A percentile compares a stretch with the other conserved stretches of the same genome.
Evolutionary conservation across 2,329 filamentous ascomycete species (phyloP).

Genomic region (Cladosporium sp.): DNA sequence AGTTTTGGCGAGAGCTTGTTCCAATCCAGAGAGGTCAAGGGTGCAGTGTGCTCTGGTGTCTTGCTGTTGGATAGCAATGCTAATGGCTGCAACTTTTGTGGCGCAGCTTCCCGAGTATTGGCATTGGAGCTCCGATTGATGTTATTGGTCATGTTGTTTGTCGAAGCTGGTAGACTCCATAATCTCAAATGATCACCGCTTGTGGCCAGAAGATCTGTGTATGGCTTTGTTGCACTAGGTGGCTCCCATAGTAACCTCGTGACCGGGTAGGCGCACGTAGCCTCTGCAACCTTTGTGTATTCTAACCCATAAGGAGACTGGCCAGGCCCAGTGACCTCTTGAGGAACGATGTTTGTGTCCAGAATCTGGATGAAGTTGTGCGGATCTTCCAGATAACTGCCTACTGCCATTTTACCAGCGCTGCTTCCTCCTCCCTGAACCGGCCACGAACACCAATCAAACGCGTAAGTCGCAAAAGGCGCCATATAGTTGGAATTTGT

Average conservation of each 20-base stretch:
- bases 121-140: constrained; percentile 63
- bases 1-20: constrained; percentile 94
- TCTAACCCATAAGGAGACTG: constrained; percentile 74
- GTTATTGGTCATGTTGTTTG: constrained; percentile 61
- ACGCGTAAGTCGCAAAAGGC: constrained; percentile 92
- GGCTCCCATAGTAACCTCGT: constrained; percentile 95
- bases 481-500: constrained; percentile 88
- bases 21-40: constrained; percentile 95
- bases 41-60: constrained; percentile 95
- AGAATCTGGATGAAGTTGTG: constrained; percentile 99
- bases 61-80: constrained; percentile 96
- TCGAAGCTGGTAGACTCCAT: constrained; percentile 72
- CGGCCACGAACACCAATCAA: constrained; percentile 99
- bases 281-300: constrained; percentile 90
- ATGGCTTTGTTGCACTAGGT: constrained; percentile 89
- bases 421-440: constrained; percentile 65
- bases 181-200: constrained; percentile 90
- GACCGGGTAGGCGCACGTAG: constrained; percentile 95
- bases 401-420: constrained; percentile 88
- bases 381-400: constrained; percentile 94
- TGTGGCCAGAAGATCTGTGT: constrained; percentile 89
- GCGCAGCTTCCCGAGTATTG: constrained; percentile 57
- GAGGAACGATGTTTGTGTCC: constrained; percentile 73
- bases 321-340: constrained; percentile 64
- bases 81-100: constrained; percentile 82